Base-by-base conservation (phyloP, 2,329 filamentous ascomycete genomes). In the Calonectria honghensis region DNA sequence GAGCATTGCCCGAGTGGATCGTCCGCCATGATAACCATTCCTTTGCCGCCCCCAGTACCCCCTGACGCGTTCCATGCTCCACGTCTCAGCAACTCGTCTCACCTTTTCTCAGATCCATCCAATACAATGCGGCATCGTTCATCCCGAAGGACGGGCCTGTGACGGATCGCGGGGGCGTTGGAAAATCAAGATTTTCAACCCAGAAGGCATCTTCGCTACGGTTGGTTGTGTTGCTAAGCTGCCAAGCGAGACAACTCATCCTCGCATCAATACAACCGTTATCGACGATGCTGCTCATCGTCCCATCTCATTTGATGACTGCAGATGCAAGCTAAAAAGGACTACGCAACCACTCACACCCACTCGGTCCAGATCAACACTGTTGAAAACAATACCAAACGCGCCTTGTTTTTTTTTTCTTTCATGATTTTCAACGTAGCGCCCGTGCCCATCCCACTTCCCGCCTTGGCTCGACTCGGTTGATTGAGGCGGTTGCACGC, bases 41-140 rank as follows among this genome's bases (percentile, higher is more conserved):
- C 79, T 50, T 78, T 73, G 48, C 61, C 66, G 48, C 68, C n/a
- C 57, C 61, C 32, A 24, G 13, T n/a, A 73, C 72, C 73, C 68
- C 74, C 77, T 77, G 78, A 79, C 79, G 79, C 79, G 78, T 80
- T 75, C 69, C 63, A 54, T 67, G 73, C 73, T 72, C 77, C 76
- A 76, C 70, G 64, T 50, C 64, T 64, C 57, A 69, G 59, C 24
- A 27, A 69, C 37, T 69, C 66, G 71, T 64, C 65, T 18, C n/a
- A 67, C 71, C 32, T 35, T 51, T 37, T 59, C 48, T 51, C n/a
- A 65, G 45, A 65, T 73, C 66, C 64, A 45, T 65, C 66, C 71
- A 69, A 65, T 65, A 41, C 57, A 48, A 59, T 51, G 35, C 29
- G 50, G 39, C 50, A 66, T 69, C 71, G 24, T 69, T 69, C 66